Evolutionary conservation across 148 eudicot genomes (phyloP), one percentile per base, ranked within the genome.

Genomic region (Persicaria maculosa): DNA sequence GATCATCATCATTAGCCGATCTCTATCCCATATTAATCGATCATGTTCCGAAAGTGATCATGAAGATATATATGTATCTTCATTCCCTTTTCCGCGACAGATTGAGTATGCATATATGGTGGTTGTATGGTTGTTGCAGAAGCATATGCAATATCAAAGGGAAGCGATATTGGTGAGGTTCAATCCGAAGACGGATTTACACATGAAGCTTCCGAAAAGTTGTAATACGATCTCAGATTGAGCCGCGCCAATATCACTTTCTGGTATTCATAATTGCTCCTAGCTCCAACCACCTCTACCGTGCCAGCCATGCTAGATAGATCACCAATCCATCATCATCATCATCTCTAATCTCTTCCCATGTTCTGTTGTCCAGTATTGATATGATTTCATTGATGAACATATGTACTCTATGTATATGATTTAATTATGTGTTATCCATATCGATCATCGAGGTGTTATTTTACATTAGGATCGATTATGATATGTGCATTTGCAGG

Each of bases 181-280:
- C 97, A 92, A 92, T 92, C 94, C 77, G 94, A 92, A 88, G 94
- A 92, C 88, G 87, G 82, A 85, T 88, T 31, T 90, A 71, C 73
- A 19, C 31, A n/a, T 46, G 12, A 11, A 70, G 40, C 14, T 10
- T 52, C 57, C 57, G 11, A 5, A 22, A 20, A 72, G 64, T 5
- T 1, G 84, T 88, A 87, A 85, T 81, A 76, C 86, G 91, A 92
- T 92, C 92, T 92, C 97, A 83, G 95, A 92, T 92, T 92, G 97
- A 92, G 97, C 97, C 97, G 95, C 92, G 97, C 97, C 97, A 92
- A 92, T 92, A 92, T 92, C 97, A 92, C 95, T 90, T 84, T 81
- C 77, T 44, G 43, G 9, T 43, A 43, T 40, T 40, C 14, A 36
- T 15, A 40, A 36, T 11, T 65, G 46, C 9, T 36, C 17, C 15